phyloP scores from a whole-genome alignment of 345 rosid genomes.

The Cardiospermum halicacabum region DNA sequence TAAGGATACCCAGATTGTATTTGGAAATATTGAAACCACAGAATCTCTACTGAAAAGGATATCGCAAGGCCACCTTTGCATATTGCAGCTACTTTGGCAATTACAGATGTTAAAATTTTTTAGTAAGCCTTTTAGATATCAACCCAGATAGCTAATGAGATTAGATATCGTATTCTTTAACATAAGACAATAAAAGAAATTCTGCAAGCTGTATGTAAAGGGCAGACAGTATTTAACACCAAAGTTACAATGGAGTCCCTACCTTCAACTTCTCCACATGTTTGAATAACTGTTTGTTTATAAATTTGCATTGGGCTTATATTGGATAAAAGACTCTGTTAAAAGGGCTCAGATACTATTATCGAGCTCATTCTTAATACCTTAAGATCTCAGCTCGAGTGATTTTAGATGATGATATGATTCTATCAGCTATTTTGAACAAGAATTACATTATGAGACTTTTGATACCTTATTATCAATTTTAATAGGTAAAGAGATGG shows the following conservation, averaged over 20 bases:
- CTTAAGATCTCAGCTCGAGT: background rate
- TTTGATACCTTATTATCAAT: constrained; percentile 39
- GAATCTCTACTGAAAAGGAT: too few relatives aligned
- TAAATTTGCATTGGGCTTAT: background rate
- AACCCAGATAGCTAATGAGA: too few relatives aligned
- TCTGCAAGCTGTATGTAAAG: too few relatives aligned
- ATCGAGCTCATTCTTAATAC: background rate
- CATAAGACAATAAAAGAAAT: too few relatives aligned
- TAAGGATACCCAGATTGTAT: too few relatives aligned
- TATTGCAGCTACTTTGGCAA: too few relatives aligned
- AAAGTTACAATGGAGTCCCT: background rate
- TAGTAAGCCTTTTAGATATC: too few relatives aligned
- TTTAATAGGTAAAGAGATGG: constrained; percentile 60
- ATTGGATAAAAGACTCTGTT: background rate
- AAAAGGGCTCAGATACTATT: background rate
- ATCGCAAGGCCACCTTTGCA: too few relatives aligned
- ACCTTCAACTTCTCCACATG: background rate
- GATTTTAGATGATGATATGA: background rate
- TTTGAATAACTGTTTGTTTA: background rate
- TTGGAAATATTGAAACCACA: too few relatives aligned
- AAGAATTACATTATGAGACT: constrained; percentile 7
- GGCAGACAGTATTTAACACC: background rate
- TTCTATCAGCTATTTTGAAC: background rate
- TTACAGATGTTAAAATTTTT: too few relatives aligned
- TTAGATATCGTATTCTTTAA: too few relatives aligned